Conservation (phyloP, 2,329 filamentous ascomycete genomes). For the Claviceps digitariae region DNA sequence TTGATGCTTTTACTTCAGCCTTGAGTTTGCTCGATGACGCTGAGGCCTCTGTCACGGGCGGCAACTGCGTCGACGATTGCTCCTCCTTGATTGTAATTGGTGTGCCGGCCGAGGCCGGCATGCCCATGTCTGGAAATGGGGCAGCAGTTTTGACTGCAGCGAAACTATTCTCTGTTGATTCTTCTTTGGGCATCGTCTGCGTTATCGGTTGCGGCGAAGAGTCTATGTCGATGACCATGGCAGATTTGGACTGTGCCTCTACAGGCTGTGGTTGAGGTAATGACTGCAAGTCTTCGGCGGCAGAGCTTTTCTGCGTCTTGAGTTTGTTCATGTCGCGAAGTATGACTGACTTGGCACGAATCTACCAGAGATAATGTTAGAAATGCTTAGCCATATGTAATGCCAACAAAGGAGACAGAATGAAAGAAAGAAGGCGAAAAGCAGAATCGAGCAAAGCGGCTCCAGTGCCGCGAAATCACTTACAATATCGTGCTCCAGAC, state of each 20-base stretch:
- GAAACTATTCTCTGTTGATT: constrained; percentile 21
- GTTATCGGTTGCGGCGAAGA: constrained; percentile 18
- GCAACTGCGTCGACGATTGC: constrained; percentile 1
- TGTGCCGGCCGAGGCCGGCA: constrained; percentile 8
- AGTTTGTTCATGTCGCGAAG: constrained; percentile 37
- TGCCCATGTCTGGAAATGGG: constrained; percentile 43
- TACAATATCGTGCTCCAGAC: constrained; percentile 45
- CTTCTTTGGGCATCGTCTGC: constrained; percentile 13
- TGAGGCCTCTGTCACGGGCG: neutral
- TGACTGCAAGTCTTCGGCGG: constrained; percentile 5
- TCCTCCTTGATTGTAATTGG: constrained; percentile 13
- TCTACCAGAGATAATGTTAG: constrained; percentile 11
- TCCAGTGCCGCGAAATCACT: constrained; percentile 8
- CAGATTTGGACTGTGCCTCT: constrained; percentile 22
- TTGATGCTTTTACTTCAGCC: constrained; percentile 13
- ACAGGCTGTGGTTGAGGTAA: constrained; percentile 14
- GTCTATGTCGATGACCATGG: constrained; percentile 23
- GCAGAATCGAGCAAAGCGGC: neutral
- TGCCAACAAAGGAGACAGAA: too few species aligned
- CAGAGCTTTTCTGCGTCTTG: constrained; percentile 14
- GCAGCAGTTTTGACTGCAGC: constrained; percentile 26
- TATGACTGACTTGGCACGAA: constrained; percentile 39
- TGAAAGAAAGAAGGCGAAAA: neutral
- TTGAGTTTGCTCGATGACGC: constrained; percentile 9
- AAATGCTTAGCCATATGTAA: neutral